Conservation (phyloP, 2,329 filamentous ascomycete genomes). For the Akanthomyces dipterigenus region DNA sequence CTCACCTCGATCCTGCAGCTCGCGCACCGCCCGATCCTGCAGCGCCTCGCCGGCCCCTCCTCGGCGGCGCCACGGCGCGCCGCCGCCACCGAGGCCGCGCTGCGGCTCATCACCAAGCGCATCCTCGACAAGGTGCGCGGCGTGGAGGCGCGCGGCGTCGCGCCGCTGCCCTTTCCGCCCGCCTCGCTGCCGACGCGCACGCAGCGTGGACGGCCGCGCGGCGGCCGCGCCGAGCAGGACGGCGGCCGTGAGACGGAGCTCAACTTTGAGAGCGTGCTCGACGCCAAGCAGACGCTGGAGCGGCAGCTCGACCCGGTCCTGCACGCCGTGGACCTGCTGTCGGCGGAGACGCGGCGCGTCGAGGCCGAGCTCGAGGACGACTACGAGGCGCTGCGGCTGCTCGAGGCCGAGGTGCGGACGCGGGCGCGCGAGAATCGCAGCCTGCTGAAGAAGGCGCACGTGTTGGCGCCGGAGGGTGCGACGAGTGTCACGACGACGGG, state of each 20-base stretch:
- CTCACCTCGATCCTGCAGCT: conserved; percentile 51
- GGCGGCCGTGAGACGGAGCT: conserved; percentile 52
- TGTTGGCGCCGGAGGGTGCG: conserved; percentile 36
- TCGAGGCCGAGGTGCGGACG: conserved; percentile 51
- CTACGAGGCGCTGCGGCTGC: conserved; percentile 40
- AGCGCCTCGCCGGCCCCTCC: conserved; percentile 40
- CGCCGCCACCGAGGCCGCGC: conserved; percentile 48
- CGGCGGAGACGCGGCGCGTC: conserved; percentile 49
- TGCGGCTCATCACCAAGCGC: conserved; percentile 48
- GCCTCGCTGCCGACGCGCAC: conserved; percentile 26
- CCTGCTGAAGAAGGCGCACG: conserved; percentile 41
- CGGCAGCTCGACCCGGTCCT: conserved; percentile 53
- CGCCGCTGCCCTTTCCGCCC: conserved; percentile 60
- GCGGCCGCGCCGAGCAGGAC: conserved; percentile 22
- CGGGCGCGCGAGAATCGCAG: conserved; percentile 47
- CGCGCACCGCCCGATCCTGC: conserved; percentile 55
- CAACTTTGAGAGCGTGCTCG: conserved; percentile 58
- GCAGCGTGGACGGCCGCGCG: conserved; percentile 12
- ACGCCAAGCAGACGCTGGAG: conserved; percentile 51
- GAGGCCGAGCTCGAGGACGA: conserved; percentile 50
- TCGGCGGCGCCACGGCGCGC: conserved; percentile 30
- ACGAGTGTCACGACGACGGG: background rate
- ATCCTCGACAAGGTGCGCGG: conserved; percentile 47
- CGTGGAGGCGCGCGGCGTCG: conserved; percentile 7
- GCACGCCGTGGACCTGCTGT: conserved; percentile 56